phyloP scores from a whole-genome alignment of 2,329 filamentous ascomycete genomes.

The Paraconiothyrium sp. region DNA sequence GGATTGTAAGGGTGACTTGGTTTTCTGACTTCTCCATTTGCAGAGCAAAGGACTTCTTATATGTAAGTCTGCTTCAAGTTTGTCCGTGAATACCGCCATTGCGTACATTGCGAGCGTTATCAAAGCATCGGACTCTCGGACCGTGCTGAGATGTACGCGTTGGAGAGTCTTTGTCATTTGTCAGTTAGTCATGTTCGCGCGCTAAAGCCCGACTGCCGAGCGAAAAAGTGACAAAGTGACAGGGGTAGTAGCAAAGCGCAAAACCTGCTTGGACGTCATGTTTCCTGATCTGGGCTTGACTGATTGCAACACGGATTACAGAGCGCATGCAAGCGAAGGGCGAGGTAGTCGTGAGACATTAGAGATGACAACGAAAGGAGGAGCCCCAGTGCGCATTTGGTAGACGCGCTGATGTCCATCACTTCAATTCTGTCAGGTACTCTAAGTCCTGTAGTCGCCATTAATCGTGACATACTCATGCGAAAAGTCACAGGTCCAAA shows the following conservation, averaged over 20 bases:
- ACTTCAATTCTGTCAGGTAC: neutral
- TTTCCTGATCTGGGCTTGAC: neutral
- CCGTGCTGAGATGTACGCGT: neutral
- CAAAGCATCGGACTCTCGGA: slow-evolving; percentile 6
- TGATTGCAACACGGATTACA: neutral
- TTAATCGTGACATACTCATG: slow-evolving; percentile 82
- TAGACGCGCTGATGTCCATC: neutral
- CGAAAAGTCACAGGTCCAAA: slow-evolving; percentile 89
- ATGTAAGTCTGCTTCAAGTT: neutral
- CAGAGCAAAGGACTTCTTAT: neutral
- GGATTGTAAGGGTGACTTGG: neutral
- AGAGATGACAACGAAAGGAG: neutral
- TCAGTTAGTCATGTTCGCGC: slow-evolving; percentile 11
- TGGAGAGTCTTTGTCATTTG: neutral
- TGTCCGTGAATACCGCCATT: neutral
- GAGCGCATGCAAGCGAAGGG: neutral
- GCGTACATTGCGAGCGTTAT: slow-evolving; percentile 5
- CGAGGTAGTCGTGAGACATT: neutral
- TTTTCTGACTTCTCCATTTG: neutral
- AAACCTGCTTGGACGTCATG: neutral
- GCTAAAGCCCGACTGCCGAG: slow-evolving; percentile 5
- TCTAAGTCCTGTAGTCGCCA: slow-evolving; percentile 70
- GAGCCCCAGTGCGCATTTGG: neutral
- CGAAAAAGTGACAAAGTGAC: slow-evolving; percentile 4
- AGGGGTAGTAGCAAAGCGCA: neutral